Evolutionary conservation across 306 rosid species (phyloP).

Genomic region (Lotus japonicus): DNA sequence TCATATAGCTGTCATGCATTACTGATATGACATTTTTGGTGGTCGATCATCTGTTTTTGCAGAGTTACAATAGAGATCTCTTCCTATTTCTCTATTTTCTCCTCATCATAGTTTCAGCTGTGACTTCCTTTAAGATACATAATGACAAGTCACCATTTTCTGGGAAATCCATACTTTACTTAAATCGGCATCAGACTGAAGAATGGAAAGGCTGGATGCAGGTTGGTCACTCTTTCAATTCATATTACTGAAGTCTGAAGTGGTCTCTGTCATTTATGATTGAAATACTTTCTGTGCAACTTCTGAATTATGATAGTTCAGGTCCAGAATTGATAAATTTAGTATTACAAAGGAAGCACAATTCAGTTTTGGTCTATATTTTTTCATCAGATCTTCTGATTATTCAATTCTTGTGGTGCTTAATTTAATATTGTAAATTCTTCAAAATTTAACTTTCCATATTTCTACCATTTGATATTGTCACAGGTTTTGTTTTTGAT

Average conservation of each 20-base stretch:
- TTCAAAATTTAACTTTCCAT: constrained; percentile 8
- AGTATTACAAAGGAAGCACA: neutral
- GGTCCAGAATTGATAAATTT: neutral
- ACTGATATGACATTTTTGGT: constrained; percentile 9
- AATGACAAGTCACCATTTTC: constrained; percentile 78
- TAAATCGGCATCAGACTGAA: constrained; percentile 98
- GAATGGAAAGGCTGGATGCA: constrained; percentile 99
- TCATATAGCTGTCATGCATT: neutral
- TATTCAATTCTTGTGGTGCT: constrained; percentile 8
- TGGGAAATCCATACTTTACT: constrained; percentile 80
- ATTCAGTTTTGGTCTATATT: neutral
- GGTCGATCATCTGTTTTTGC: constrained; percentile 35
- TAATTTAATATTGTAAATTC: neutral
- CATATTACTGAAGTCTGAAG: constrained; percentile 7
- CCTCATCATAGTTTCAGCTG: constrained; percentile 84
- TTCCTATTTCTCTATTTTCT: constrained; percentile 81
- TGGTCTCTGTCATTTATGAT: constrained; percentile 11
- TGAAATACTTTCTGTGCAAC: neutral
- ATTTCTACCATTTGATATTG: constrained; percentile 13
- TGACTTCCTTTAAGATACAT: constrained; percentile 75
- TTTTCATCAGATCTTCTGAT: constrained; percentile 13
- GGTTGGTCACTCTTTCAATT: constrained; percentile 45
- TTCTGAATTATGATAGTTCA: neutral
- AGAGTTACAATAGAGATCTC: constrained; percentile 93
- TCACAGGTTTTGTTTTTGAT: constrained; percentile 79